Conservation (phyloP, 345 rosid genomes). For the Moringa oleifera region DNA sequence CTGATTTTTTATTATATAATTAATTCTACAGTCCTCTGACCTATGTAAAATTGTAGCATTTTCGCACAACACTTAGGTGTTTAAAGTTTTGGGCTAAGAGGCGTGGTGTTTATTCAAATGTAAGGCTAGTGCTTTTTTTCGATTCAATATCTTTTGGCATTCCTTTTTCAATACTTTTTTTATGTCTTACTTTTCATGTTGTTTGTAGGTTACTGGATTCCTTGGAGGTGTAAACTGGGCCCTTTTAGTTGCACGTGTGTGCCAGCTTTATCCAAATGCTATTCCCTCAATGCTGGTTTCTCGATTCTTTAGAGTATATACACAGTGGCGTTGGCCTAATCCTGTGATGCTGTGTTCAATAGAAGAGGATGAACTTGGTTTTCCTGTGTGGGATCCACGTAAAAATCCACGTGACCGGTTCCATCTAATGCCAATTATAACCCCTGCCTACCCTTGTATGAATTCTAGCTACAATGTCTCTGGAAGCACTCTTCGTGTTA, state of each 20-base stretch:
- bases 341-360: conserved; percentile 77
- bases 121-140: conserved; percentile 26
- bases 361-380: conserved; percentile 60
- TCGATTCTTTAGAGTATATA: conserved; percentile 60
- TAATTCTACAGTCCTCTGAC: conserved; percentile 3
- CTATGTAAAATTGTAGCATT: conserved; percentile 46
- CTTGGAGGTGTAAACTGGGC: conserved; percentile 84
- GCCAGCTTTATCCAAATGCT: conserved; percentile 81
- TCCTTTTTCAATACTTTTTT: background rate
- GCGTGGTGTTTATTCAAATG: conserved; percentile 77
- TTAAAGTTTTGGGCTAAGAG: conserved; percentile 69
- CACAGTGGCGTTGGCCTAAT: conserved; percentile 81
- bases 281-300: conserved; percentile 67
- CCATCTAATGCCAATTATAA: conserved; percentile 72
- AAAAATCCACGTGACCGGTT: conserved; percentile 57
- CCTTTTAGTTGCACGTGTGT: conserved; percentile 62
- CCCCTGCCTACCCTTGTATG: conserved; percentile 88
- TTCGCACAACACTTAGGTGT: conserved; percentile 57
- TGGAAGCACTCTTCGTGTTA: conserved; percentile 60
- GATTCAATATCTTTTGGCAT: conserved; percentile 1
- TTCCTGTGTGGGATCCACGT: conserved; percentile 69
- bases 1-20: background rate
- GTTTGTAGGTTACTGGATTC: conserved; percentile 60
- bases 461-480: conserved; percentile 79
- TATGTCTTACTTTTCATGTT: conserved; percentile 1